A percentile compares a stretch with the other conserved stretches of the same genome.
These are phyloP conservation scores for Pulicaria dysenterica DNA, from an alignment of 129 eudicot genomes.

Conservation along the genomic window DNA sequence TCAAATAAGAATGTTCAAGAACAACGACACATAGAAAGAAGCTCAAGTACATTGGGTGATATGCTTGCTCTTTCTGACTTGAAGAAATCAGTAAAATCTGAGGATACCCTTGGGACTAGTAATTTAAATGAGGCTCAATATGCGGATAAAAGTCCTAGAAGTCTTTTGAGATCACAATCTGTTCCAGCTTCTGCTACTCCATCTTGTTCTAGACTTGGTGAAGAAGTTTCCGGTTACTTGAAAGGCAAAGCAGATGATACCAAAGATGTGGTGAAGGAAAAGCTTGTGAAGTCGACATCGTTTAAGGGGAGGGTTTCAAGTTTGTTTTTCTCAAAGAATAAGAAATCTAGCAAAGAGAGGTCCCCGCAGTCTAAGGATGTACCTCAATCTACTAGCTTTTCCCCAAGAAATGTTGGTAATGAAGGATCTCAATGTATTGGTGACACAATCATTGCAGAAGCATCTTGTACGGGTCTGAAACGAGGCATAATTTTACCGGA, in stretches of 20 bases:
- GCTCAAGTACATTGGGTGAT: conserved; percentile 93
- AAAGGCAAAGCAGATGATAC: conserved; percentile 38
- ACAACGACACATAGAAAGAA: conserved; percentile 60
- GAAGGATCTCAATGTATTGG: conserved; percentile 28
- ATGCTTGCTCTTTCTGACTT: conserved; percentile 95
- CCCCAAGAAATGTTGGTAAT: conserved; percentile 32
- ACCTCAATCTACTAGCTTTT: conserved; percentile 28
- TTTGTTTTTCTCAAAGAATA: conserved; percentile 74
- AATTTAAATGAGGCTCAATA: conserved; percentile 37
- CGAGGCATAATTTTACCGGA: conserved; percentile 42
- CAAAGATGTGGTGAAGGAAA: conserved; percentile 48
- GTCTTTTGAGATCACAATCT: conserved; percentile 83
- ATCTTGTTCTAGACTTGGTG: conserved; percentile 21
- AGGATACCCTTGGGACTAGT: conserved; percentile 31
- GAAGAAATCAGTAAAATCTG: conserved; percentile 44
- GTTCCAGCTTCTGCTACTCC: conserved; percentile 59
- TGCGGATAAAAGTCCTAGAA: conserved; percentile 38
- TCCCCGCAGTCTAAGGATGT: conserved; percentile 44
- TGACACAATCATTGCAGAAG: conserved; percentile 36
- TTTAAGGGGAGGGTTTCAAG: conserved; percentile 80
- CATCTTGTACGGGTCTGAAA: conserved; percentile 35
- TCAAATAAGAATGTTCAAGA: conserved; percentile 65
- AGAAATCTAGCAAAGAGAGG: conserved; percentile 59
- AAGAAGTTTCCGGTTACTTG: conserved; percentile 38
- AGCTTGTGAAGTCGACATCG: conserved; percentile 57